Conservation (phyloP, 306 rosid species). For the Castanospermum australe region DNA sequence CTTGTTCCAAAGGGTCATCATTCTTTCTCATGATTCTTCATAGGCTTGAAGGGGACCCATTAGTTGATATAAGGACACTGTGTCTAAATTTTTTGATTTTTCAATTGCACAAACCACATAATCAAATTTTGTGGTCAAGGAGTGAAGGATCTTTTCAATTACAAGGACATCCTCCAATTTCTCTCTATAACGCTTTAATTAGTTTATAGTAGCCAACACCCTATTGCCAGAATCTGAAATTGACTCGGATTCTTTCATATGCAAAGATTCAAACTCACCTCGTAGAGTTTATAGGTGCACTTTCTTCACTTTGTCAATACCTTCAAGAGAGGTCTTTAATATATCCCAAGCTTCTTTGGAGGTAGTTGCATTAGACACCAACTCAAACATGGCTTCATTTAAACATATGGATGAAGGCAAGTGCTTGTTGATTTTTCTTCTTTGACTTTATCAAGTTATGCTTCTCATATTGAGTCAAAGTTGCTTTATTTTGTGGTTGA, state of each 20-base stretch:
- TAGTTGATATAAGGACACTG: no score
- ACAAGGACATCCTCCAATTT: neutral
- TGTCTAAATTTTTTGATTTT: no score
- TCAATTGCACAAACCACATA: neutral
- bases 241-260: neutral
- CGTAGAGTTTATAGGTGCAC: neutral
- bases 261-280: neutral
- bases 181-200: neutral
- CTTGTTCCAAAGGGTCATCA: neutral
- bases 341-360: conserved; percentile 1
- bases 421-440: no score
- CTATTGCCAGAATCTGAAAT: neutral
- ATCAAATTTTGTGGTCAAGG: neutral
- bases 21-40: no score
- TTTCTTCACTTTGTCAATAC: neutral
- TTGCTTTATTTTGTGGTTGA: no score
- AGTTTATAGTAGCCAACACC: neutral
- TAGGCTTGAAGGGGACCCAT: no score
- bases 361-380: neutral
- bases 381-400: neutral
- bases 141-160: neutral
- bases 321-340: no score
- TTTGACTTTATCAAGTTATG: no score
- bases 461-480: no score
- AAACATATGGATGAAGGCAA: no score